Evolutionary conservation across 78 protist genomes (phyloP).

Genomic region (Dictyostelium citrinum): DNA sequence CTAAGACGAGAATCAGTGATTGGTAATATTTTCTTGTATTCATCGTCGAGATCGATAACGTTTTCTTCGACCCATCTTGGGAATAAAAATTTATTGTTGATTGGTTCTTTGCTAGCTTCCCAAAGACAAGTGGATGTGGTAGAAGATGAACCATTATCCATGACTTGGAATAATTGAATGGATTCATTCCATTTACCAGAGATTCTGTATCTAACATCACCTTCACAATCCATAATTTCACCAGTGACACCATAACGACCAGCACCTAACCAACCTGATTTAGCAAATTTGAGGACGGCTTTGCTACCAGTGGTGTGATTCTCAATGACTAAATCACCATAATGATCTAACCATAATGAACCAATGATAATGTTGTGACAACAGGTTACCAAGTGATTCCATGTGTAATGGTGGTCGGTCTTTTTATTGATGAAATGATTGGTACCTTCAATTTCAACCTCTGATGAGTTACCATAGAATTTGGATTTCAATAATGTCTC

Average conservation of each 20-base stretch:
- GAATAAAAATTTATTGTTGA: constrained; percentile 28
- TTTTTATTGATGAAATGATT: constrained; percentile 63
- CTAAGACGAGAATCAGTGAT: constrained; percentile 63
- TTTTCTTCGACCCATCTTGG: constrained; percentile 72
- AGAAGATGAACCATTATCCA: constrained; percentile 33
- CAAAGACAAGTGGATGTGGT: constrained; percentile 30
- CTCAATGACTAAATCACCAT: constrained; percentile 62
- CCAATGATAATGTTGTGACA: constrained; percentile 80
- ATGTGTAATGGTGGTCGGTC: constrained; percentile 49
- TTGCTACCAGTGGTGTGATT: constrained; percentile 72
- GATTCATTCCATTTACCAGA: constrained; percentile 78
- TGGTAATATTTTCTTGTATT: constrained; percentile 67
- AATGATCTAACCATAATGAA: constrained; percentile 78
- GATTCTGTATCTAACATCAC: constrained; percentile 61
- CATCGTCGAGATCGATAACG: constrained; percentile 20
- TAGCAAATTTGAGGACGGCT: constrained; percentile 72
- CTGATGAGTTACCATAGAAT: constrained; percentile 76
- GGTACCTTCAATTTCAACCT: constrained; percentile 74
- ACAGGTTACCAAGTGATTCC: constrained; percentile 73
- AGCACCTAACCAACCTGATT: constrained; percentile 80
- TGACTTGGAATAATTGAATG: constrained; percentile 48
- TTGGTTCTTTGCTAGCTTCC: constrained; percentile 71
- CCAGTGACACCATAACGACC: constrained; percentile 78
- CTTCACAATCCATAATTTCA: constrained; percentile 68
- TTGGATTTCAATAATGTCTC: constrained; percentile 73